Percentiles rank a stretch among this genome's conserved stretches.
Conservation (phyloP, 176 grass and related monocot species). For the Hsuehochloa calcarea region DNA sequence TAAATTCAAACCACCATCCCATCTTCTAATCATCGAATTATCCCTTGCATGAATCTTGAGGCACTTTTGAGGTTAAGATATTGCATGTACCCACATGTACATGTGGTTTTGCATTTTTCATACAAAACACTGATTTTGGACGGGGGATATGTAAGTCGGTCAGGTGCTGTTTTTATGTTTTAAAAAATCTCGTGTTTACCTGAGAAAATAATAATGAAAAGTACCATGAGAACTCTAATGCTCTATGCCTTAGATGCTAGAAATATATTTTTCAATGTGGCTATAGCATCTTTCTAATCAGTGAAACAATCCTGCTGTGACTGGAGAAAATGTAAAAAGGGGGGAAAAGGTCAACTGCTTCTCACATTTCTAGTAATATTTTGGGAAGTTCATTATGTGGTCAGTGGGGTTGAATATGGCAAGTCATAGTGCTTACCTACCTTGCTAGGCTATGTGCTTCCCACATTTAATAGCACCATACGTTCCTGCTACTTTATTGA, state of each 20-base stretch:
- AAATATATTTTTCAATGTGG: not conserved
- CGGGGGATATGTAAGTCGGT: not conserved
- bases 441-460: not conserved
- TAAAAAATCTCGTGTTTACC: not conserved
- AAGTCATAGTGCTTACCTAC: not conserved
- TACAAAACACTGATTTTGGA: not conserved
- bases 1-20: no score
- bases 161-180: not conserved
- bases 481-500: not conserved
- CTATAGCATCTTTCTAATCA: not conserved
- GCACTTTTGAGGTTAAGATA: no score
- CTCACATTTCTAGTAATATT: constrained; percentile 12
- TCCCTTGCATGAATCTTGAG: no score
- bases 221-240: not conserved
- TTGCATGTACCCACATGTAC: no score
- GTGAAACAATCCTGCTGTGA: not conserved
- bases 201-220: not conserved
- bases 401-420: not conserved
- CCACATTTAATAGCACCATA: not conserved
- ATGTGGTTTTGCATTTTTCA: no score
- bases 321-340: not conserved
- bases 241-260: not conserved
- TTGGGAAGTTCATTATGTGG: not conserved
- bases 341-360: not conserved
- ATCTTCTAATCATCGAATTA: no score